Evolutionary conservation across 2,329 filamentous ascomycete species (phyloP).

Genomic region (Pseudogymnoascus destructans): DNA sequence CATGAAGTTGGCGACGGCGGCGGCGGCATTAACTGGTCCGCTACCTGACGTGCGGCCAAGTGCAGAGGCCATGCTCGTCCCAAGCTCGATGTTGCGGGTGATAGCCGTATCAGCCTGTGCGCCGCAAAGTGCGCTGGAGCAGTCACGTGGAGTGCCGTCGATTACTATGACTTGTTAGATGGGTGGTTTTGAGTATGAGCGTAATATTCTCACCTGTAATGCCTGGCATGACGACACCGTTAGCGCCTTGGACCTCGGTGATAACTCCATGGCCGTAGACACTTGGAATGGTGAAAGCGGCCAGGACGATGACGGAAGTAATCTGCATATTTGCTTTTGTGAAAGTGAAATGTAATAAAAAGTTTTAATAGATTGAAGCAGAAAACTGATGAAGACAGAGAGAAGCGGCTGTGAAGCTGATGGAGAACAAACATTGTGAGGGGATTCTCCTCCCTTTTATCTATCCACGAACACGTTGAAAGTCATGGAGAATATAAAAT

Average conservation of each 20-base stretch:
- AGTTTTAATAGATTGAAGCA: slow-evolving; percentile 4
- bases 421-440: background rate
- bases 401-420: background rate
- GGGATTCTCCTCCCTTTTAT: background rate
- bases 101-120: slow-evolving; percentile 59
- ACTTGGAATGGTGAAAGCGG: slow-evolving; percentile 32
- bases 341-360: slow-evolving; percentile 3
- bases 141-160: slow-evolving; percentile 57
- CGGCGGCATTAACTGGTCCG: slow-evolving; percentile 43
- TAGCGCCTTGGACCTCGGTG: slow-evolving; percentile 42
- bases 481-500: background rate
- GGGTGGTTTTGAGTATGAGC: slow-evolving; percentile 13
- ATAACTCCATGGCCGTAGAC: slow-evolving; percentile 46
- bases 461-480: background rate
- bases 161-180: slow-evolving; percentile 30
- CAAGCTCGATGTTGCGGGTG: slow-evolving; percentile 48
- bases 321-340: slow-evolving; percentile 34
- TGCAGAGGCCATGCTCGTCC: slow-evolving; percentile 39
- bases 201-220: slow-evolving; percentile 33
- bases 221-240: slow-evolving; percentile 49
- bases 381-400: background rate
- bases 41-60: slow-evolving; percentile 51
- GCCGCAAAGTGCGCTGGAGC: slow-evolving; percentile 45
- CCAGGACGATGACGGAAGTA: slow-evolving; percentile 33
- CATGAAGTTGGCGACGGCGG: slow-evolving; percentile 49